A percentile compares a stretch with the other conserved stretches of the same genome.
phyloP scores from a whole-genome alignment of 208 protist species.

The Balamuthia mandrillaris region DNA sequence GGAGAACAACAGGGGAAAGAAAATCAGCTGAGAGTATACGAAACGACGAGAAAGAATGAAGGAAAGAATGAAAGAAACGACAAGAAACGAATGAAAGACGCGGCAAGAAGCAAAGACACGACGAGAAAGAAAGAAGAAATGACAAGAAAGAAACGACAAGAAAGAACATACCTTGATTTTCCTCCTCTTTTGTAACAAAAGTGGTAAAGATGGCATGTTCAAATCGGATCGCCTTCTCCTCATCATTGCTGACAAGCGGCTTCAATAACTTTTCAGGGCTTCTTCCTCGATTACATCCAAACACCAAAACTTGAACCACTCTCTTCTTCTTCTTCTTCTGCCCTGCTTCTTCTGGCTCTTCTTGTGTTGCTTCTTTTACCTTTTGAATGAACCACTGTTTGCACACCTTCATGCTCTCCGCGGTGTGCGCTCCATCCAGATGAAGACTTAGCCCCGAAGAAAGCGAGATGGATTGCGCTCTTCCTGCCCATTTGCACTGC shows the following conservation, averaged over 20 bases:
- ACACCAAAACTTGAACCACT: not conserved
- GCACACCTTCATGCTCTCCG: constrained; percentile 25
- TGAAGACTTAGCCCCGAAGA: not conserved
- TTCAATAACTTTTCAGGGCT: not conserved
- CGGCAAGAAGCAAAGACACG: too few species aligned
- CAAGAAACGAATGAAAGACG: too few species aligned
- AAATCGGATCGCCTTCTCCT: not conserved
- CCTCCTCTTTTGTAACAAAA: not conserved
- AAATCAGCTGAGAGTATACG: too few species aligned
- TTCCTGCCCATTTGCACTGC: constrained; percentile 5
- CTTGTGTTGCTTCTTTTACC: too few species aligned
- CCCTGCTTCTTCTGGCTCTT: not conserved
- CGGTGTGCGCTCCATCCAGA: constrained; percentile 35
- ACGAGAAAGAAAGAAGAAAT: too few species aligned
- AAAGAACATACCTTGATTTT: too few species aligned
- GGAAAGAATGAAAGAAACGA: too few species aligned
- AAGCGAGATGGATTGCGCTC: not conserved
- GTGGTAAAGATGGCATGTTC: constrained; percentile 16
- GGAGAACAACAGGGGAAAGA: too few species aligned
- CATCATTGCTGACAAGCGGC: too few species aligned
- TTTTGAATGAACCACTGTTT: not conserved
- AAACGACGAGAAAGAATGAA: too few species aligned
- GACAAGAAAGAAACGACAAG: too few species aligned
- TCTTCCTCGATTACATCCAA: not conserved
- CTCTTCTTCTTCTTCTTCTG: not conserved